phyloP scores from a whole-genome alignment of 2,329 filamentous ascomycete species.

The Aureobasidium sp. region DNA sequence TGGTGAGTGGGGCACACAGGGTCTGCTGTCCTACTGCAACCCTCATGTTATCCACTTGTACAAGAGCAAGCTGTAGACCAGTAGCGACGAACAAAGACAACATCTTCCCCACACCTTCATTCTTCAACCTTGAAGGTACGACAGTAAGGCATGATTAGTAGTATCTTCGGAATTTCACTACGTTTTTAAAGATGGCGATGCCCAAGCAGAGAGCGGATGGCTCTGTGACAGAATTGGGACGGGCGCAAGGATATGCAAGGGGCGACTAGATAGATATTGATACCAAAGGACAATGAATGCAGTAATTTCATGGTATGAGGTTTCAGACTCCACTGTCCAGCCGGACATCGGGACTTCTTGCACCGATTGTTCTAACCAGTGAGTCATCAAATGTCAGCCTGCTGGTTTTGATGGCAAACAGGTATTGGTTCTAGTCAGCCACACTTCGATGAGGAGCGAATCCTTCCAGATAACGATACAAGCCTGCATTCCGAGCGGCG shows the following conservation, averaged over 20 bases:
- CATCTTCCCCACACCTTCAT: too few relatives aligned
- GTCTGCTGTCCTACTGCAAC: conserved; percentile 40
- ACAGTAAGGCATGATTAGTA: too few relatives aligned
- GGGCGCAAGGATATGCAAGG: too few relatives aligned
- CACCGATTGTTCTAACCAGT: not conserved
- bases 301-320: not conserved
- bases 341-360: not conserved
- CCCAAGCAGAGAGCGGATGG: too few relatives aligned
- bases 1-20: conserved; percentile 50
- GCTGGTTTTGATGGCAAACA: not conserved
- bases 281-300: not conserved
- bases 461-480: not conserved
- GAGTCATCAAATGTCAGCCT: not conserved
- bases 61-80: conserved; percentile 26
- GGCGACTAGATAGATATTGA: too few relatives aligned
- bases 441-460: not conserved
- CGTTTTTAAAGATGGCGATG: too few relatives aligned
- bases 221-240: too few relatives aligned
- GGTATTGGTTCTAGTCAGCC: not conserved
- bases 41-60: conserved; percentile 39
- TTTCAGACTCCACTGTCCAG: not conserved
- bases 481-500: not conserved
- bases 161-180: too few relatives aligned
- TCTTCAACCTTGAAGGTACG: too few relatives aligned
- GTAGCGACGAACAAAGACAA: too few relatives aligned